Evolutionary conservation across 345 rosid species (phyloP).

Genomic region (Punica granatum): DNA sequence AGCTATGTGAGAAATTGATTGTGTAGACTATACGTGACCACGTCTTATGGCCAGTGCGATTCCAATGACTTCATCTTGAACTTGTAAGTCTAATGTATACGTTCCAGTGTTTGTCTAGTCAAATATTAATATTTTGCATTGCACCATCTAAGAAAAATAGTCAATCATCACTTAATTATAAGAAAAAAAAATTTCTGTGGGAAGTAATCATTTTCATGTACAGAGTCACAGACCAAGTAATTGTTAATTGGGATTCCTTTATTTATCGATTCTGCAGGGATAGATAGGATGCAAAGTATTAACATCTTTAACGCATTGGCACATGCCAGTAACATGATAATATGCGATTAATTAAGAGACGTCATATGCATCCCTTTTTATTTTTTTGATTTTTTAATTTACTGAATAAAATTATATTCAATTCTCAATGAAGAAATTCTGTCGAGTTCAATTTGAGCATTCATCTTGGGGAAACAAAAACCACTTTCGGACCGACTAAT

Average conservation of each 20-base stretch:
- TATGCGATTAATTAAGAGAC: background rate
- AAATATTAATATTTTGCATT: no score
- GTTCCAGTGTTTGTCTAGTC: background rate
- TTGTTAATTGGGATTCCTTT: background rate
- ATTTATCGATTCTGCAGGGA: background rate
- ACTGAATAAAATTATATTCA: no score
- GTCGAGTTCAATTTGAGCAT: background rate
- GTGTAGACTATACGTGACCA: no score
- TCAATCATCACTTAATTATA: background rate
- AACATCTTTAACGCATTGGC: constrained; percentile 1
- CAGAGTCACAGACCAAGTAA: background rate
- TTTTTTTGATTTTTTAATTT: no score
- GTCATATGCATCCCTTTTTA: background rate
- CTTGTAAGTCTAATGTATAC: background rate
- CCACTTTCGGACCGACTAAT: background rate
- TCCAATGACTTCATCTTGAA: background rate
- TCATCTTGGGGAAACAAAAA: background rate
- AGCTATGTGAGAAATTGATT: no score
- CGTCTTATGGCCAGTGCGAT: background rate
- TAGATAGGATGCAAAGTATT: background rate
- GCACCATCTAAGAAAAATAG: background rate
- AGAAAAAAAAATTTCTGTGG: background rate
- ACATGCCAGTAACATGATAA: constrained; percentile 2
- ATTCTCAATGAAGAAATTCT: background rate
- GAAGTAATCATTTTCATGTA: no score